A percentile compares a stretch with the other conserved stretches of the same genome.
phyloP scores from a whole-genome alignment of 108 stramenopile genomes.

The Nitzschia palea region DNA sequence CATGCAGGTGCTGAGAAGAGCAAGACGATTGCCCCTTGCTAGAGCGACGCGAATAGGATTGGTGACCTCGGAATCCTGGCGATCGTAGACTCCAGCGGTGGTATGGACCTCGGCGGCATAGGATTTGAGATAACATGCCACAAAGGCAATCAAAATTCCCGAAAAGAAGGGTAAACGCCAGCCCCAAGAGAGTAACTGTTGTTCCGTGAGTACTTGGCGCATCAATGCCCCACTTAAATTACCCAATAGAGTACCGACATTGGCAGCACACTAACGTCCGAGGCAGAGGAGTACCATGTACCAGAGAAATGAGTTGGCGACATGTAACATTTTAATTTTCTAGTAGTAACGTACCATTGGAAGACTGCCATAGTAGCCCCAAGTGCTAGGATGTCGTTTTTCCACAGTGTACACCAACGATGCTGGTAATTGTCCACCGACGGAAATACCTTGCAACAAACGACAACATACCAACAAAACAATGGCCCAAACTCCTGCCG shows the following conservation, averaged over 20 bases:
- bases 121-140: slow-evolving; percentile 47
- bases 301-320: background rate
- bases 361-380: slow-evolving; percentile 68
- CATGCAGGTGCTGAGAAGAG: slow-evolving; percentile 48
- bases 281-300: background rate
- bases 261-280: slow-evolving; percentile 31
- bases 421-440: slow-evolving; percentile 62
- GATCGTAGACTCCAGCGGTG: slow-evolving; percentile 39
- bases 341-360: slow-evolving; percentile 42
- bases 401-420: slow-evolving; percentile 66
- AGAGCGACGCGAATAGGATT: slow-evolving; percentile 60
- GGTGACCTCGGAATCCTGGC: slow-evolving; percentile 15
- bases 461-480: slow-evolving; percentile 51
- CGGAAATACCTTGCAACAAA: slow-evolving; percentile 65
- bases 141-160: slow-evolving; percentile 60
- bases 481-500: slow-evolving; percentile 44
- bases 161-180: slow-evolving; percentile 76
- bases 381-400: slow-evolving; percentile 34
- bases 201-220: slow-evolving; percentile 51
- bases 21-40: slow-evolving; percentile 47
- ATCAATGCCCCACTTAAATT: slow-evolving; percentile 54
- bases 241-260: slow-evolving; percentile 62
- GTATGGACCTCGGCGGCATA: slow-evolving; percentile 55
- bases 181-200: slow-evolving; percentile 57
- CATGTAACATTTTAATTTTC: background rate